A percentile compares a stretch with the other conserved stretches of the same genome.
These are phyloP conservation scores for Saksenaea vasiformis DNA, from an alignment of 371 early-diverging fungal species.

Conservation along the genomic window DNA sequence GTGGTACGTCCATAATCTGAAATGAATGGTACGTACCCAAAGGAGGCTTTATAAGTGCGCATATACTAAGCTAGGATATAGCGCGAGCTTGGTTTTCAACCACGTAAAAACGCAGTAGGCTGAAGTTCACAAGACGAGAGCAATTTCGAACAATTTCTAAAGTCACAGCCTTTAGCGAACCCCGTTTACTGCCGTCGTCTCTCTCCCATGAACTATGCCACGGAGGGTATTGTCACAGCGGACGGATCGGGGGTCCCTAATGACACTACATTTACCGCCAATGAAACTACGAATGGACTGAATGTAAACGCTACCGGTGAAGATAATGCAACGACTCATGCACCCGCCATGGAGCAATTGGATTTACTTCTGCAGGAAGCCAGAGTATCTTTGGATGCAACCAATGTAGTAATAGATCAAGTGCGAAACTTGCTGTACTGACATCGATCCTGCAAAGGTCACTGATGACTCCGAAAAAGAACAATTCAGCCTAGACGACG, in stretches of 20 bases:
- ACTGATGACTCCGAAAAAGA: neutral
- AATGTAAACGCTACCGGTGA: neutral
- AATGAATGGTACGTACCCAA: too few species aligned
- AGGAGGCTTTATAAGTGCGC: too few species aligned
- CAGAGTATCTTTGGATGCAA: neutral
- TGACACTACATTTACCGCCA: neutral
- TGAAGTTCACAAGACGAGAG: too few species aligned
- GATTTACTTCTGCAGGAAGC: conserved; percentile 31
- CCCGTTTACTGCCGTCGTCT: too few species aligned
- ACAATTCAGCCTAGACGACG: conserved; percentile 27
- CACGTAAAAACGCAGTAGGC: too few species aligned
- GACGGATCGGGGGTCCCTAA: neutral
- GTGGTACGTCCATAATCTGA: too few species aligned
- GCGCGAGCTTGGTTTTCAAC: too few species aligned
- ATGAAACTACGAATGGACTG: neutral
- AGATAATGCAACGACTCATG: neutral
- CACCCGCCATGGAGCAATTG: conserved; percentile 24
- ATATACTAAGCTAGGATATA: too few species aligned
- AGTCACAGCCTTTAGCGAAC: too few species aligned
- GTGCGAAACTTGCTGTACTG: neutral
- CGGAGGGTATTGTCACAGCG: neutral
- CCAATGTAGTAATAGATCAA: neutral
- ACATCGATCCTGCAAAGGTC: neutral
- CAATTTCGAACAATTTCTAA: too few species aligned
- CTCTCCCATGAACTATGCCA: neutral